Conservation (phyloP, 2,329 filamentous ascomycete genomes). For the Aspergillus awamori region DNA sequence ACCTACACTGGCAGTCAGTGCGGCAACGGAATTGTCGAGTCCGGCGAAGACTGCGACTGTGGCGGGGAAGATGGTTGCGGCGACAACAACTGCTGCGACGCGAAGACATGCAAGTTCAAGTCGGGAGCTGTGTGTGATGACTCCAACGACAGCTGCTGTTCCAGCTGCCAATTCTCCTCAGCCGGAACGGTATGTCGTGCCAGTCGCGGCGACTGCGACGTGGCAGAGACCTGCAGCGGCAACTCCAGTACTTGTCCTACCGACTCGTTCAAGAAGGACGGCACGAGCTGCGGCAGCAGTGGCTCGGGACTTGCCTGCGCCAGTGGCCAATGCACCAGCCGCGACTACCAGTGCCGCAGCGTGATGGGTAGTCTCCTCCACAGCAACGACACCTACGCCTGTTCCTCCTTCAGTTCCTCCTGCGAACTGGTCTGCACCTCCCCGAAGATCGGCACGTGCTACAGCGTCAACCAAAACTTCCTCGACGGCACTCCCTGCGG, state of each 20-base stretch:
- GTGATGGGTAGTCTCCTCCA: slow-evolving; percentile 75
- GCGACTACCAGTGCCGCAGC: slow-evolving; percentile 84
- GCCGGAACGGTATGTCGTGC: slow-evolving; percentile 75
- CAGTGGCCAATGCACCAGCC: slow-evolving; percentile 90
- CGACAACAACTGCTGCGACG: slow-evolving; percentile 78
- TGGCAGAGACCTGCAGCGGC: slow-evolving; percentile 80
- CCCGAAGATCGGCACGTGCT: slow-evolving; percentile 68
- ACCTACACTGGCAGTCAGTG: slow-evolving; percentile 84
- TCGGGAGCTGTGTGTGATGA: slow-evolving; percentile 72
- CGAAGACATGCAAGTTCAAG: slow-evolving; percentile 83
- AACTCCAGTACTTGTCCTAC: slow-evolving; percentile 70
- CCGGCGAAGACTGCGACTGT: slow-evolving; percentile 94
- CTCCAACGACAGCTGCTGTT: slow-evolving; percentile 53
- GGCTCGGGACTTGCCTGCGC: slow-evolving; percentile 70
- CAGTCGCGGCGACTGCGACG: slow-evolving; percentile 81
- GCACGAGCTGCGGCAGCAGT: slow-evolving; percentile 66
- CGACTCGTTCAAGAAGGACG: slow-evolving; percentile 72
- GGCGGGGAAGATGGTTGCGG: slow-evolving; percentile 74
- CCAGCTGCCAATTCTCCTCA: slow-evolving; percentile 48
- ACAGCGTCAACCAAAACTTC: slow-evolving; percentile 81
- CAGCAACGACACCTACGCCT: slow-evolving; percentile 78
- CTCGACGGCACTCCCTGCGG: slow-evolving; percentile 86
- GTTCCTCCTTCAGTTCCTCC: slow-evolving; percentile 61
- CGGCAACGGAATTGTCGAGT: slow-evolving; percentile 95
- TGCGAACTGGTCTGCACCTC: slow-evolving; percentile 79